Percentiles rank a stretch among this genome's conserved stretches.
Evolutionary conservation across 441 rosid genomes (phyloP).

Genomic region (Erysimum cheiri): DNA sequence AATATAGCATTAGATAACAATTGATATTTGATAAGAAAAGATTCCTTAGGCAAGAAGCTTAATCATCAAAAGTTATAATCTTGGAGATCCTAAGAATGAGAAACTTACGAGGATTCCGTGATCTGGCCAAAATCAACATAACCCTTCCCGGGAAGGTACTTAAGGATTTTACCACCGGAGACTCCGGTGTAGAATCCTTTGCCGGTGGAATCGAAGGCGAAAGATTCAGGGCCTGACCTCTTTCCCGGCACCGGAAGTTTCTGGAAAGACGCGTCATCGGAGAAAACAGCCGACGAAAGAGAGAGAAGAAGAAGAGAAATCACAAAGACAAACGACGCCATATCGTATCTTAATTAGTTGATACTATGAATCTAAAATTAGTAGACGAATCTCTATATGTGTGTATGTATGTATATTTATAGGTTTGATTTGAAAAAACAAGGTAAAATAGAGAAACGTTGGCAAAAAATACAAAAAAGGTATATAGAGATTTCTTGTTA

Average conservation of each 20-base stretch:
- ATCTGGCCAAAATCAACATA: constrained; percentile 38
- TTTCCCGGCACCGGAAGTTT: constrained; percentile 37
- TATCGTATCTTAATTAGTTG: constrained; percentile 6
- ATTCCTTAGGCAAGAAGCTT: constrained; percentile 8
- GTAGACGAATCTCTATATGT: not conserved
- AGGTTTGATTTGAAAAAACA: not conserved
- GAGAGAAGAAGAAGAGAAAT: constrained; percentile 39
- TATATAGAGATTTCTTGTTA: constrained; percentile 9
- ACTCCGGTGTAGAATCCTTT: constrained; percentile 44
- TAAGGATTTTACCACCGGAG: constrained; percentile 48
- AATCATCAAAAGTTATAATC: constrained; percentile 4
- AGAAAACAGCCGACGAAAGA: constrained; percentile 38
- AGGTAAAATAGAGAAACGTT: too few species aligned
- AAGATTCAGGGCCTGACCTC: constrained; percentile 45
- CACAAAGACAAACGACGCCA: constrained; percentile 34
- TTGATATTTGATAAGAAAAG: not conserved
- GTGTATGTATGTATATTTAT: constrained; percentile 5
- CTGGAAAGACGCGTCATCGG: constrained; percentile 29
- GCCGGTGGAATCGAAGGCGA: constrained; percentile 40
- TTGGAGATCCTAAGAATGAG: constrained; percentile 2
- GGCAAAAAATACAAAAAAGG: not conserved
- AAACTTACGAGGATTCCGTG: constrained; percentile 38
- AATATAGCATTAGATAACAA: not conserved
- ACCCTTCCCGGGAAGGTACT: constrained; percentile 37
- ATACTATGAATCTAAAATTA: not conserved